Percentiles rank a stretch among this genome's conserved stretches.
These are phyloP conservation scores for Miscanthus sacchariflorus DNA, from an alignment of 202 grass and related monocot genomes.

Conservation along the genomic window DNA sequence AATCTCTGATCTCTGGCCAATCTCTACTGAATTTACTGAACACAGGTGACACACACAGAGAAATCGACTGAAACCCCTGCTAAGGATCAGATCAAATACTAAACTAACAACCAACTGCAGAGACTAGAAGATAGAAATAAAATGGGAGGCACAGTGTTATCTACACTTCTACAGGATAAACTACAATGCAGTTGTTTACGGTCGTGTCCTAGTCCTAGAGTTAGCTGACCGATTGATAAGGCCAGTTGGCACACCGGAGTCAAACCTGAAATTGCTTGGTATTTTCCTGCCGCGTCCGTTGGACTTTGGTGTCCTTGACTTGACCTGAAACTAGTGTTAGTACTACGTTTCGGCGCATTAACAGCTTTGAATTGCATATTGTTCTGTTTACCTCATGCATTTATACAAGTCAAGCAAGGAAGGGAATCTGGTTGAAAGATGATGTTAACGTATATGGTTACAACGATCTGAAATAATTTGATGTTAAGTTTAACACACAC, in stretches of 20 bases:
- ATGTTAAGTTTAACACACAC: too few species aligned
- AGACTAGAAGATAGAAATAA: neutral
- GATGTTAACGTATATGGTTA: neutral
- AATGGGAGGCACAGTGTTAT: neutral
- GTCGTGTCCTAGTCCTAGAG: neutral
- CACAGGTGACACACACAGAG: neutral
- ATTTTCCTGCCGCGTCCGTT: neutral
- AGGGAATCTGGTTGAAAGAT: neutral
- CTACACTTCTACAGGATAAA: neutral
- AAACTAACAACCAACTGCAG: neutral
- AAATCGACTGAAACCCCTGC: neutral
- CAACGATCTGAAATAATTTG: neutral
- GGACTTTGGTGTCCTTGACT: constrained; percentile 3
- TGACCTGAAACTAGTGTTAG: neutral
- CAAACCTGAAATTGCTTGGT: constrained; percentile 2
- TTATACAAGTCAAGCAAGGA: neutral
- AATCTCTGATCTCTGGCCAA: neutral
- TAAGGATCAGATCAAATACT: neutral
- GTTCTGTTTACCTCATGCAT: neutral
- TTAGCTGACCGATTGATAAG: neutral
- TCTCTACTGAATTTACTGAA: neutral
- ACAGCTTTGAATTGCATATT: neutral
- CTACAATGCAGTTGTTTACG: neutral
- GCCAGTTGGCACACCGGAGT: neutral
- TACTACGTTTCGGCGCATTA: neutral